Base-by-base conservation (phyloP, 73 alveolate genomes). In the Paramecium primaurelia region DNA sequence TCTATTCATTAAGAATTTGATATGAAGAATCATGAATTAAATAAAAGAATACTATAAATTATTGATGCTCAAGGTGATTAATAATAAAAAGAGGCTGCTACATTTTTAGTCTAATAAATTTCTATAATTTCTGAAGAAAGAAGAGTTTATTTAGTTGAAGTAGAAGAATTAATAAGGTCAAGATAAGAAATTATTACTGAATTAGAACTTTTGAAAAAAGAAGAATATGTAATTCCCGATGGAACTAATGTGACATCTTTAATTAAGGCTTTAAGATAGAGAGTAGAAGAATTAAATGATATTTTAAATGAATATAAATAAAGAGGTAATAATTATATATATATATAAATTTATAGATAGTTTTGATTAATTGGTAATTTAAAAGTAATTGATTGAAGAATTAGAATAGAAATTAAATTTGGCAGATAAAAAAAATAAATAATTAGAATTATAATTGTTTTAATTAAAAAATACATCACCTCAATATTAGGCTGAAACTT, bases 241-340 rank as follows among this genome's bases (percentile, higher is more conserved):
- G 91, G 91, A 45, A 49, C 75, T 18, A 47, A 80, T 80, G 91
- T 80, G 3, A 80, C 91, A 12, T 40, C 47, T 9, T 47, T 80
- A 4, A 80, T 80, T 14, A 47, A 20, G 26, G 91, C 91, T 10
- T 49, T 80, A 42, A 80, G 91, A 80, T 49, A 80, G 18, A 80
- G 91, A 80, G 75, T 80, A 1, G 91, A 80, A 49, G 91, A 80
- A 47, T 20, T 44, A 4, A 80, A 44, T 80, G 91, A 80, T 26
- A 49, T 80, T 9, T 49, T 80, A 26, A 80, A 80, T 45, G 91
- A 80, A 80, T 80, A 80, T 10, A 80, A 80, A 28, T 36, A 80
- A 25, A 42, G 91, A 49, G 69, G 69, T 54, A 5, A 47, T 47
- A 54, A 54, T 54, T 3, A 54, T n/a, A 4, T 4, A 54, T 18